Base-by-base conservation (phyloP, 148 eudicot genomes). In the Heliosperma pusillum region DNA sequence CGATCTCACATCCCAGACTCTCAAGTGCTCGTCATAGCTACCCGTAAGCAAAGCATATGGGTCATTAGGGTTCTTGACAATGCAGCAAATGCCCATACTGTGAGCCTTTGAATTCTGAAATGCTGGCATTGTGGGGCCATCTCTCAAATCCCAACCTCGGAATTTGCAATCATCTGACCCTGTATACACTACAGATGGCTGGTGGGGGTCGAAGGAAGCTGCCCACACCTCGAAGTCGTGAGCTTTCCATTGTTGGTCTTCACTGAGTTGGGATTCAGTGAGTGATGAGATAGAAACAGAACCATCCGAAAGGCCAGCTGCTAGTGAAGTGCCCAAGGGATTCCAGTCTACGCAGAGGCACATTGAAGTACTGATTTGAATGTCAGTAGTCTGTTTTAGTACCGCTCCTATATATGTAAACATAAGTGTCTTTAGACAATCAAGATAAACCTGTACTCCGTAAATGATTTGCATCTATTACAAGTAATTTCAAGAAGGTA, bases 171-270 rank as follows among this genome's bases (percentile, higher is more conserved):
- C 98, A 71, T 95, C 98, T 30, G 98, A 89, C 0, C 98, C 97
- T 1, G 98, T 86, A 81, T 92, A 95, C n/a, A 95, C 80, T 19
- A 92, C 71, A 60, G 83, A 80, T 56, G 97, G 97, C 66, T 88
- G 93, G 81, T 95, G 92, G 69, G 79, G 79, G 77, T 95, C 98
- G 58, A 89, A 95, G 22, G 90, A 66, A 70, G 98, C 73, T 24
- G 97, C 86, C 98, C 98, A 95, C 6, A 95, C 76, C 82, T 95
- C 98, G 63, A 90, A 95, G 17, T 90, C 93, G 29, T 95, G 98
- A 2, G 91, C 96, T 87, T 95, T 92, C 98, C 97, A 90, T 72
- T 87, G 88, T 77, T 82, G 88, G 17, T 77, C 76, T 71, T 85
- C 81, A 10, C 61, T 62, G 66, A 86, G 83, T 65, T 83, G 85